Conservation (phyloP, 352 stramenopile genomes). For the Globisporangium alternatum region DNA sequence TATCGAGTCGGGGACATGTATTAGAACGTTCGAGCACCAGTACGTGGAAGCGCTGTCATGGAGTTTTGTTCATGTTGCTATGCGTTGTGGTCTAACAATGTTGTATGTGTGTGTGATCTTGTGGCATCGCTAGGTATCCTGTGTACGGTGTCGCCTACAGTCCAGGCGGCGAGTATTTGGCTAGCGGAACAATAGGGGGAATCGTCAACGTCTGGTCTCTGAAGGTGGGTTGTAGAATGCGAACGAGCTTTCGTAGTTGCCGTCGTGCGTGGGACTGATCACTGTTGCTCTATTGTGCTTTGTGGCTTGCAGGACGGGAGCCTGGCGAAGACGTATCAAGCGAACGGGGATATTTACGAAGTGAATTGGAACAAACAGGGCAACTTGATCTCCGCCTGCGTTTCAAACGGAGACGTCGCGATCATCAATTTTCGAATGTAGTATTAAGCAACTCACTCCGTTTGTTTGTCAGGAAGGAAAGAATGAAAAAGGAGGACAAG, state of each 20-base stretch:
- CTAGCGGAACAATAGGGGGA: constrained; percentile 95
- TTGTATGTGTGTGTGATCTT: constrained; percentile 6
- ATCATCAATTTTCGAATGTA: constrained; percentile 91
- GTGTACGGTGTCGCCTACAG: constrained; percentile 89
- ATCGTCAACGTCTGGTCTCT: constrained; percentile 98
- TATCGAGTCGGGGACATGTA: constrained; percentile 86
- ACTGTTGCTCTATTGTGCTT: constrained; percentile 1
- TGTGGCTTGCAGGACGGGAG: constrained; percentile 46
- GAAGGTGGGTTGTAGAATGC: constrained; percentile 56
- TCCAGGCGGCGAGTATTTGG: constrained; percentile 91
- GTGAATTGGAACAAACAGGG: constrained; percentile 96
- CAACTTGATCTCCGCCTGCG: constrained; percentile 82
- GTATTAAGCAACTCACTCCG: constrained; percentile 58
- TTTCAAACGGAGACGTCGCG: constrained; percentile 83
- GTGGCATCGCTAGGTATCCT: constrained; percentile 44
- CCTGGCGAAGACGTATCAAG: constrained; percentile 87
- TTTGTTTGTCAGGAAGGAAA: constrained; percentile 10
- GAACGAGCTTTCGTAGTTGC: background rate
- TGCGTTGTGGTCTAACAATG: constrained; percentile 24
- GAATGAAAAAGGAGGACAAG: constrained; percentile 14
- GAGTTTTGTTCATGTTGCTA: background rate
- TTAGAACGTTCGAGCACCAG: constrained; percentile 92
- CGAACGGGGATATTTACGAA: constrained; percentile 97
- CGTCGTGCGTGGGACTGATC: constrained; percentile 27
- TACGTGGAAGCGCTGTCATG: constrained; percentile 38